These are phyloP conservation scores for Oryza australiensis DNA, from an alignment of 176 grass and related monocot genomes.

Conservation along the genomic window DNA sequence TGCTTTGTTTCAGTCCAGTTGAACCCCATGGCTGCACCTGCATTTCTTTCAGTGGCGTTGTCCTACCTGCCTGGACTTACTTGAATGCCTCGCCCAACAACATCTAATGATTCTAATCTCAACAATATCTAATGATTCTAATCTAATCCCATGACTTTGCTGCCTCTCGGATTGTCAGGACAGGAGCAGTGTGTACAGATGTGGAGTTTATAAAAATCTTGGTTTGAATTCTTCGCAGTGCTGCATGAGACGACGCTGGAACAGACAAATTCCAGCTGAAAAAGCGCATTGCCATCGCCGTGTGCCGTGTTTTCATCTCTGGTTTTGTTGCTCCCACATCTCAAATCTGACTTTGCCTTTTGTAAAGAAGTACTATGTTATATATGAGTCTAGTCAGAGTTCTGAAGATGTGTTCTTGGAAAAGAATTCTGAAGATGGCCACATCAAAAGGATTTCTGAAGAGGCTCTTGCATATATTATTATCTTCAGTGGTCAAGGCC, in stretches of 20 bases:
- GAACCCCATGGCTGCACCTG: background rate
- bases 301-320: background rate
- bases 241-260: background rate
- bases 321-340: background rate
- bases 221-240: conserved; percentile 27
- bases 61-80: conserved; percentile 16
- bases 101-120: background rate
- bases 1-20: conserved; percentile 18
- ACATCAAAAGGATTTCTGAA: background rate
- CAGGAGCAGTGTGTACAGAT: conserved; percentile 3
- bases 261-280: conserved; percentile 18
- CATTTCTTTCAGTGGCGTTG: conserved; percentile 45
- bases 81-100: background rate
- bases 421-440: background rate
- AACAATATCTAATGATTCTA: background rate
- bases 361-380: background rate
- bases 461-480: background rate
- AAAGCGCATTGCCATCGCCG: background rate
- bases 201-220: background rate
- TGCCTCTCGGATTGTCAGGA: background rate
- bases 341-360: conserved; percentile 25
- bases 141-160: conserved; percentile 3
- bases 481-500: background rate
- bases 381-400: background rate
- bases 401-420: background rate